These are phyloP conservation scores for Durio zibethinus DNA, from an alignment of 345 rosid genomes.

Conservation along the genomic window DNA sequence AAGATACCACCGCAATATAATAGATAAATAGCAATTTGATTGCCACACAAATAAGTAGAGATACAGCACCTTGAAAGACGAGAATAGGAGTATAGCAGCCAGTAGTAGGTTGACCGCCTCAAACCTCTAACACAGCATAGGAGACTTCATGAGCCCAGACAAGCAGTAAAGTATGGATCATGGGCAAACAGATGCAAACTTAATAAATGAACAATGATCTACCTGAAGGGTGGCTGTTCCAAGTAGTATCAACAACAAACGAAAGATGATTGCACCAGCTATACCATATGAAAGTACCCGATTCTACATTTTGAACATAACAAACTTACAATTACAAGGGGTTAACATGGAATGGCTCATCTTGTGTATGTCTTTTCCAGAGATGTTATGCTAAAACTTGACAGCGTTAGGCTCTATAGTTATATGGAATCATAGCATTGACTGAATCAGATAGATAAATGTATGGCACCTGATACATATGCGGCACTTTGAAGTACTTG, in stretches of 20 bases:
- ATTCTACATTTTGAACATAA: conserved; percentile 44
- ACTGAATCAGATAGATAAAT: conserved; percentile 10
- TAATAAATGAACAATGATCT: conserved; percentile 9
- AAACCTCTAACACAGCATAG: conserved; percentile 55
- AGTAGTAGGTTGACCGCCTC: conserved; percentile 79
- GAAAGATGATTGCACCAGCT: conserved; percentile 85
- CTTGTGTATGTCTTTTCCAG: neutral
- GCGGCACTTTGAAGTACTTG: conserved; percentile 94
- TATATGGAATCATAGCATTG: neutral
- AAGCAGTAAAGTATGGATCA: neutral
- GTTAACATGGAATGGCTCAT: conserved; percentile 2
- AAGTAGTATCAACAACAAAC: conserved; percentile 66
- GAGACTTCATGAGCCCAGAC: conserved; percentile 2
- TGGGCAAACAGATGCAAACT: neutral
- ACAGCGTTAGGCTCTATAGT: neutral
- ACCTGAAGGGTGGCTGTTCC: conserved; percentile 97
- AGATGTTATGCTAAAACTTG: neutral
- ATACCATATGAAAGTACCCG: conserved; percentile 87
- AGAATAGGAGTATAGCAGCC: conserved; percentile 77
- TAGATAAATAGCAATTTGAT: neutral
- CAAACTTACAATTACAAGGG: conserved; percentile 15
- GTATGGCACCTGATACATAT: conserved; percentile 71
- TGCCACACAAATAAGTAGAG: conserved; percentile 14
- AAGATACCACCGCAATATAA: neutral
- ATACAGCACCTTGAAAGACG: conserved; percentile 72